Evolutionary conservation across 768 basidiomycete species (phyloP).

Genomic region (Pulveroboletus ravenelii): DNA sequence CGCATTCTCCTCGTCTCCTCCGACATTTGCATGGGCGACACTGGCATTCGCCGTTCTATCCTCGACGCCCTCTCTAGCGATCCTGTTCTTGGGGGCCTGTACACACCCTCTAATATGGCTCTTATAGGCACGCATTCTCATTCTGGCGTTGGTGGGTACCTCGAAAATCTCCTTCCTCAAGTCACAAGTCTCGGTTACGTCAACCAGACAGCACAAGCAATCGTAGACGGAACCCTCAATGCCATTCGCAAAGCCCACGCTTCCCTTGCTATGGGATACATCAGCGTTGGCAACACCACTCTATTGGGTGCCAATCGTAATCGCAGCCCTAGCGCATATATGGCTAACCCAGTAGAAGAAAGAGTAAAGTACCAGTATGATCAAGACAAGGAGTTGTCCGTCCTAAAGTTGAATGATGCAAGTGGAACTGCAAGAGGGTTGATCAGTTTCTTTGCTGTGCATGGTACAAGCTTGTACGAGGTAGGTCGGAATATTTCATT

Average conservation of each 20-base stretch:
- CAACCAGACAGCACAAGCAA: conserved; percentile 64
- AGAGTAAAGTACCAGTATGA: conserved; percentile 62
- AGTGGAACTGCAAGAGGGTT: conserved; percentile 59
- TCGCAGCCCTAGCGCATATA: conserved; percentile 70
- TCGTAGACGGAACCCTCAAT: conserved; percentile 61
- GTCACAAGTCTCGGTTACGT: conserved; percentile 72
- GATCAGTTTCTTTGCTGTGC: conserved; percentile 72
- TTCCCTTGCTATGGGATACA: conserved; percentile 52
- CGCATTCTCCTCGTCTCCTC: conserved; percentile 73
- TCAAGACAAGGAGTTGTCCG: conserved; percentile 69
- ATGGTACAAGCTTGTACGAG: conserved; percentile 76
- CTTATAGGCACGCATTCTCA: conserved; percentile 74
- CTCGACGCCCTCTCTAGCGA: conserved; percentile 48
- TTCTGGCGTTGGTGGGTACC: conserved; percentile 73
- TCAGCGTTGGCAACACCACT: conserved; percentile 66
- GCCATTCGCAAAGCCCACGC: conserved; percentile 67
- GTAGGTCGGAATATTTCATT: conserved; percentile 30
- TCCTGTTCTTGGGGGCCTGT: conserved; percentile 54
- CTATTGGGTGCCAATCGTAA: conserved; percentile 67
- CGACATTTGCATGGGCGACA: conserved; percentile 84
- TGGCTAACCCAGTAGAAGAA: conserved; percentile 70
- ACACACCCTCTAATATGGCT: conserved; percentile 67
- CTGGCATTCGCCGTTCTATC: conserved; percentile 66
- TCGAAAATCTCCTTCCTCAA: conserved; percentile 75
- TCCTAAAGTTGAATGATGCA: conserved; percentile 60